Conservation (phyloP, 768 basidiomycete species). For the Tubosaeta brunneosetosa region DNA sequence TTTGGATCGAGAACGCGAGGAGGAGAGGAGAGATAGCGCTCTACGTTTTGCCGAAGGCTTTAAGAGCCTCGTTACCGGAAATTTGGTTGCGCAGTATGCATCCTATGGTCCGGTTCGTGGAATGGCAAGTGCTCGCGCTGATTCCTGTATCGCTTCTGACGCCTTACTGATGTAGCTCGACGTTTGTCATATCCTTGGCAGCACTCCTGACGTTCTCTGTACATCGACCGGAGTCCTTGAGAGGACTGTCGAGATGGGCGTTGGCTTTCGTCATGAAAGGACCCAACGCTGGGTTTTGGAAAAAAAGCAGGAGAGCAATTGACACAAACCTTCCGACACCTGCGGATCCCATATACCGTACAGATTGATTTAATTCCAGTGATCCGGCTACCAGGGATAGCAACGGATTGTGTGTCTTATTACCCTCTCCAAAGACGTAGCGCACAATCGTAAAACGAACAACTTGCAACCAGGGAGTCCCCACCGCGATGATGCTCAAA, state of each 20-base stretch:
- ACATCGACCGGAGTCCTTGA: slow-evolving; percentile 59
- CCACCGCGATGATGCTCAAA: slow-evolving; percentile 31
- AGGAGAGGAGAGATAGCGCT: slow-evolving; percentile 76
- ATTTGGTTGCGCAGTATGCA: slow-evolving; percentile 46
- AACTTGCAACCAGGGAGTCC: slow-evolving; percentile 69
- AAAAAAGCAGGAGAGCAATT: slow-evolving; percentile 26
- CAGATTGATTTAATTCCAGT: slow-evolving; percentile 3
- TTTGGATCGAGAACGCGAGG: slow-evolving; percentile 70
- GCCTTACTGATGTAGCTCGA: slow-evolving; percentile 36
- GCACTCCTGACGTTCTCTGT: slow-evolving; percentile 58
- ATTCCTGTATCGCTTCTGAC: slow-evolving; percentile 7
- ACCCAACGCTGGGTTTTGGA: slow-evolving; percentile 51
- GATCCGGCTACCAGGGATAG: neutral
- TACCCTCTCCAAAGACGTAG: slow-evolving; percentile 77
- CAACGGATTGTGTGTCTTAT: slow-evolving; percentile 11
- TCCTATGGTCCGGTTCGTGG: slow-evolving; percentile 38
- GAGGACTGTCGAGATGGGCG: slow-evolving; percentile 72
- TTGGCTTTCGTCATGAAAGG: slow-evolving; percentile 63
- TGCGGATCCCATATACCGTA: neutral
- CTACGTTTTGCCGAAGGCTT: slow-evolving; percentile 69
- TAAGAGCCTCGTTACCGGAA: slow-evolving; percentile 59
- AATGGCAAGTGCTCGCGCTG: slow-evolving; percentile 43
- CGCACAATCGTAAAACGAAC: slow-evolving; percentile 93
- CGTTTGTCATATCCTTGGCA: slow-evolving; percentile 61
- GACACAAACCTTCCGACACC: slow-evolving; percentile 11